These are phyloP conservation scores for Annona cherimola DNA, from an alignment of 164 flowering plant genomes.

Conservation along the genomic window DNA sequence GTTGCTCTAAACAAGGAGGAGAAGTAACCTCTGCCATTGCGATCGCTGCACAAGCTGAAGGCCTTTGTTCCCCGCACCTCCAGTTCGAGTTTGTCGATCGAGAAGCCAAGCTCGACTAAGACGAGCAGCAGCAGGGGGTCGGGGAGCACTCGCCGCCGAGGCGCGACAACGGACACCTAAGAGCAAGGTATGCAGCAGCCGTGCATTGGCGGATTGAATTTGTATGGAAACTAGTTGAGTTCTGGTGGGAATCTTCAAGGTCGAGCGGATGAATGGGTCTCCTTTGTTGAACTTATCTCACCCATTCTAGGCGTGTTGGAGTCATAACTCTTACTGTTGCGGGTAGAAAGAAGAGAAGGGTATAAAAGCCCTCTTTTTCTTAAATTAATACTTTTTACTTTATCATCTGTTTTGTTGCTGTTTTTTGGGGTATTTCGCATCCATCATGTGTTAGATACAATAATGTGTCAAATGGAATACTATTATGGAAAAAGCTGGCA, in stretches of 20 bases:
- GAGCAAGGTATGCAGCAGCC: slow-evolving; percentile 31
- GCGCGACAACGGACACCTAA: slow-evolving; percentile 49
- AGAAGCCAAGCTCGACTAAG: slow-evolving; percentile 42
- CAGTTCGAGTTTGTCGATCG: slow-evolving; percentile 57
- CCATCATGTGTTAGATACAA: neutral
- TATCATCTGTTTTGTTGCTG: neutral
- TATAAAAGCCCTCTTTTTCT: neutral
- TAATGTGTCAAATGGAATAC: neutral
- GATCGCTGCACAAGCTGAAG: slow-evolving; percentile 28
- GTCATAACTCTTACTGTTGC: neutral
- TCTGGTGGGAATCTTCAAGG: slow-evolving; percentile 49
- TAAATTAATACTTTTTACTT: no score
- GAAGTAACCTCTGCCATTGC: slow-evolving; percentile 11
- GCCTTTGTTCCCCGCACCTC: slow-evolving; percentile 69
- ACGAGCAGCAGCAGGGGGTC: slow-evolving; percentile 19
- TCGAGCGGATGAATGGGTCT: slow-evolving; percentile 30
- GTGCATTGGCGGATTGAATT: slow-evolving; percentile 25
- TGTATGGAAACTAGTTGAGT: slow-evolving; percentile 39
- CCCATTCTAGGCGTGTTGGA: neutral
- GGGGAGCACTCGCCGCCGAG: slow-evolving; percentile 23
- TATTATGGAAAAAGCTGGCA: neutral
- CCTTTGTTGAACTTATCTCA: slow-evolving; percentile 6
- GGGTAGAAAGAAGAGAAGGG: neutral
- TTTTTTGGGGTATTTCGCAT: neutral
- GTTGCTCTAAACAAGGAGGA: slow-evolving; percentile 10